These are phyloP conservation scores for Hamiltosporidium tvaerminnensis DNA, from an alignment of 371 early-diverging fungal species.

Conservation along the genomic window DNA sequence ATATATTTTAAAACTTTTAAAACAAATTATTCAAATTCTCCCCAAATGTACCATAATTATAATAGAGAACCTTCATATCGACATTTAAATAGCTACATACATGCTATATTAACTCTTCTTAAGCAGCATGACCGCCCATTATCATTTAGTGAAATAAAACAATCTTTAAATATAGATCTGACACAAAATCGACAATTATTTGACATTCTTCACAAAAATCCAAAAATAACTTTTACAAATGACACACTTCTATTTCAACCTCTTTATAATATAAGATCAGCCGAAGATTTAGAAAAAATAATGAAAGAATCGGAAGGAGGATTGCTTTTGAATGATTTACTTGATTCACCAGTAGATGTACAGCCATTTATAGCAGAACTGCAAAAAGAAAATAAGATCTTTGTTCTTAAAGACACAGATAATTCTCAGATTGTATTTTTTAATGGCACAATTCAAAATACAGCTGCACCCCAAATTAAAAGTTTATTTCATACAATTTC, in stretches of 20 bases:
- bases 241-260: constrained; percentile 44
- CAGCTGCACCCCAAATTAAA: constrained; percentile 22
- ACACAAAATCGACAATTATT: constrained; percentile 29
- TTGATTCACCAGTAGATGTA: constrained; percentile 41
- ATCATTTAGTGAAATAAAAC: constrained; percentile 43
- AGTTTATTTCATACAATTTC: constrained; percentile 39
- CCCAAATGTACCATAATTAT: too few relatives aligned
- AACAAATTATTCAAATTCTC: too few relatives aligned
- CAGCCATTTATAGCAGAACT: constrained; percentile 33
- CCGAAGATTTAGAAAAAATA: constrained; percentile 43
- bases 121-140: constrained; percentile 27
- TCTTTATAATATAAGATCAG: constrained; percentile 37
- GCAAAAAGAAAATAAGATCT: constrained; percentile 26
- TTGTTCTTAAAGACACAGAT: constrained; percentile 52
- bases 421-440: constrained; percentile 45
- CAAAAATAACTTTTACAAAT: constrained; percentile 33
- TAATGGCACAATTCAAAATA: constrained; percentile 28
- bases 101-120: constrained; percentile 40
- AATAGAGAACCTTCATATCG: not conserved
- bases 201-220: constrained; percentile 41
- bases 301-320: constrained; percentile 37
- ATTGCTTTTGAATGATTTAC: constrained; percentile 36
- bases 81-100: constrained; percentile 52
- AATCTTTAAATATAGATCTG: constrained; percentile 36
- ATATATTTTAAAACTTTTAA: too few relatives aligned